Conservation (phyloP, 2,329 filamentous ascomycete species). For the Colletotrichum lindemuthianum region DNA sequence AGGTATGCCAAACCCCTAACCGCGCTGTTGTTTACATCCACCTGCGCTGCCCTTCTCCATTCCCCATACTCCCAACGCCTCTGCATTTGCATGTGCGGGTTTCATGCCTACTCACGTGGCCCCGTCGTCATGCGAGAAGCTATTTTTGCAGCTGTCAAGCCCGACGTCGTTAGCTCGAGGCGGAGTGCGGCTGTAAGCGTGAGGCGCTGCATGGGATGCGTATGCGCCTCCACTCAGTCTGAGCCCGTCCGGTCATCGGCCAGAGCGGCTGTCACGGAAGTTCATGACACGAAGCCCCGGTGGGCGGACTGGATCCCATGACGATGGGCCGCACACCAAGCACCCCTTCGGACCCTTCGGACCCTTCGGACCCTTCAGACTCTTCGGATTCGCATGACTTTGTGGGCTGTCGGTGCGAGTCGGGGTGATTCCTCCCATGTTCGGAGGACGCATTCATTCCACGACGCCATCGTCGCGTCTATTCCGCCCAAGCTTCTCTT, state of each 20-base stretch:
- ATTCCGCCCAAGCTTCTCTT: constrained; percentile 3
- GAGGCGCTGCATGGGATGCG: constrained; percentile 45
- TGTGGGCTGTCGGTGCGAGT: background rate
- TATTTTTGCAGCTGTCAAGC: constrained; percentile 29
- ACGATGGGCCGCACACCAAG: background rate
- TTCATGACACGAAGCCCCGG: constrained; percentile 5
- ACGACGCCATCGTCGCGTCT: constrained; percentile 23
- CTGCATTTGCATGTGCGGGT: constrained; percentile 14
- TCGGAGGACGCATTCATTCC: constrained; percentile 10
- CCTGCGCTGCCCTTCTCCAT: constrained; percentile 9
- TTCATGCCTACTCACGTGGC: constrained; percentile 17
- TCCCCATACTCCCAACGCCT: constrained; percentile 21
- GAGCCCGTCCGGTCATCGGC: constrained; percentile 1
- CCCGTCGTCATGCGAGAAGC: constrained; percentile 9
- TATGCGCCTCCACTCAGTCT: constrained; percentile 19
- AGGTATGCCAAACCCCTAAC: constrained; percentile 60
- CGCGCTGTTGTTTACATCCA: constrained; percentile 31
- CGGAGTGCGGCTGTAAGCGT: constrained; percentile 38
- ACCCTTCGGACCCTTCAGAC: constrained; percentile 15
- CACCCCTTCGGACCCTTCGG: constrained; percentile 3
- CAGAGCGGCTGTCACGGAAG: constrained; percentile 16
- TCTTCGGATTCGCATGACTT: constrained; percentile 31
- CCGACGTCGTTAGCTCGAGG: constrained; percentile 25
- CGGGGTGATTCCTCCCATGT: constrained; percentile 16
- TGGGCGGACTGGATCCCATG: background rate